Base-by-base conservation (phyloP, 2,329 filamentous ascomycete genomes). In the Penicillium sp. region DNA sequence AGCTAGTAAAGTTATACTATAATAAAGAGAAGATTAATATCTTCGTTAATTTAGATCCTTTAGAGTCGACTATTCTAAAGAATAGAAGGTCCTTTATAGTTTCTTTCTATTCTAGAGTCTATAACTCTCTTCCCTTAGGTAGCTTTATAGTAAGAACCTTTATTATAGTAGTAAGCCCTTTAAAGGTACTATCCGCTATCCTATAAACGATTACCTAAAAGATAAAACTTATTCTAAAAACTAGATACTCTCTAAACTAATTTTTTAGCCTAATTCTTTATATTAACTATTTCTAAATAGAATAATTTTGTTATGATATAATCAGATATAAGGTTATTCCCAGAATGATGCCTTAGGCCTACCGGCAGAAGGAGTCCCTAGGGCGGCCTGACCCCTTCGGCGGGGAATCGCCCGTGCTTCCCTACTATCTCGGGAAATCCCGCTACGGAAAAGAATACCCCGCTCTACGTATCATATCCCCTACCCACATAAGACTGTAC, bases 181-280 rank as follows among this genome's bases (percentile, higher is more conserved):
- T 68, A 23, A 67, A 68, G 19, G 58, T 58, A 31, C 57, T 9
- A 38, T 67, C 58, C 1, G 60, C 61, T 17, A 68, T 52, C 2
- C 61, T 27, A 58, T 61, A 2, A 3, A 66, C 53, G 1, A 68
- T 68, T 3, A 64, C 55, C 61, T 23, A 68, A 33, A 66, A 68
- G 1, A 66, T 44, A 61, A 68, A 68, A 45, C 55, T 66, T 1
- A 54, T 57, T 23, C 58, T 25, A 49, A 68, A 59, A 9, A 66
- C 39, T 4, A 17, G 60, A 44, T 66, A 25, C 21, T 67, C 61
- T 8, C 47, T 48, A 21, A 68, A 61, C 65, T 44, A 67, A 48
- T 64, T 65, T 29, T 62, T 65, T 15, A 35, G 61, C 19, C 60
- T 66, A 6, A 17, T 15, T 42, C n/a, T 12, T 15, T 25, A 27